These are phyloP conservation scores for Phytophthora palmivora DNA, from an alignment of 352 stramenopile species.

Conservation along the genomic window DNA sequence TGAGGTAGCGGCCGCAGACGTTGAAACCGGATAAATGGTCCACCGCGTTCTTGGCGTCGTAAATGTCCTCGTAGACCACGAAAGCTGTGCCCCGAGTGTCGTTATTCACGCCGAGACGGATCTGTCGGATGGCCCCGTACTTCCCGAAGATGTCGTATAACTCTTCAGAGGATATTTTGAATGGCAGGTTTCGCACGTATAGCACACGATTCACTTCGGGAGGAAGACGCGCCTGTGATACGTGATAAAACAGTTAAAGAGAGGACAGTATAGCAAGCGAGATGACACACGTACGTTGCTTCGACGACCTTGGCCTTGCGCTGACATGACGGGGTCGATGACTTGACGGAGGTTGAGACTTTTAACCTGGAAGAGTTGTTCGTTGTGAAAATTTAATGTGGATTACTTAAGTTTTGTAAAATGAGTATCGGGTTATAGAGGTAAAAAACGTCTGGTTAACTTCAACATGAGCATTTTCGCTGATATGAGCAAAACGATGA, in stretches of 20 bases:
- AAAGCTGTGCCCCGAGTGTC: slow-evolving; percentile 98
- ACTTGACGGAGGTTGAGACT: too few species aligned
- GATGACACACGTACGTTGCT: slow-evolving; percentile 56
- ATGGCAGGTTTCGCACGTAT: slow-evolving; percentile 98
- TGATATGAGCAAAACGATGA: too few species aligned
- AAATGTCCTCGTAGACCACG: slow-evolving; percentile 99
- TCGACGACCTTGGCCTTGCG: slow-evolving; percentile 62
- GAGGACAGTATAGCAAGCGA: neutral
- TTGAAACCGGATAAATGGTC: slow-evolving; percentile 99
- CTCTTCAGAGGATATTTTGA: slow-evolving; percentile 98
- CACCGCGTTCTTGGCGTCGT: slow-evolving; percentile 99
- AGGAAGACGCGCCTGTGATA: slow-evolving; percentile 86
- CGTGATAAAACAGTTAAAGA: neutral
- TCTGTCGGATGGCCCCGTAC: slow-evolving; percentile 99
- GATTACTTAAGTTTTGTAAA: too few species aligned
- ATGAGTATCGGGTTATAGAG: too few species aligned
- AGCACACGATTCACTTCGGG: slow-evolving; percentile 99
- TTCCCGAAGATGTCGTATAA: slow-evolving; percentile 99
- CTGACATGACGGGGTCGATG: slow-evolving; percentile 52
- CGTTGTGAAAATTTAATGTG: too few species aligned
- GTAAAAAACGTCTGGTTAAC: too few species aligned
- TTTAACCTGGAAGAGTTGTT: too few species aligned
- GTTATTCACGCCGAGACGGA: slow-evolving; percentile 92
- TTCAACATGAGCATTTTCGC: too few species aligned
- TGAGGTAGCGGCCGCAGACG: slow-evolving; percentile 98